Percentiles rank a stretch among this genome's conserved stretches.
Evolutionary conservation across 768 basidiomycete species (phyloP).

Genomic region (Rhodotorula diobovata): DNA sequence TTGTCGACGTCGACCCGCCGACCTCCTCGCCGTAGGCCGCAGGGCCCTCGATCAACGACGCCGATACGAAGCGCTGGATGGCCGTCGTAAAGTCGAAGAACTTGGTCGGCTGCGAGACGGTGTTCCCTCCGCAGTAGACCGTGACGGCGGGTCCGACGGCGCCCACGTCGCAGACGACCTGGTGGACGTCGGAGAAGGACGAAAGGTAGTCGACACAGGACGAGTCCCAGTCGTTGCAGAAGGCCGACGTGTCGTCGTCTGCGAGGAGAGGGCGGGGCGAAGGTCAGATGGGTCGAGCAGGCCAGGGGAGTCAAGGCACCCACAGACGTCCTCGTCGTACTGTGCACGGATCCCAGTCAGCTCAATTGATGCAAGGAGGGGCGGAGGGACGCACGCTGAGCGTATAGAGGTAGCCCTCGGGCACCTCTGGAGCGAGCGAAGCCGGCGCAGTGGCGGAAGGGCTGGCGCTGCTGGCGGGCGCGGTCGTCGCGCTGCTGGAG

Average conservation of each 20-base stretch:
- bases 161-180: conserved; percentile 14
- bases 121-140: conserved; percentile 20
- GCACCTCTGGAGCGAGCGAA: background rate
- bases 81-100: conserved; percentile 19
- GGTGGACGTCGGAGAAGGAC: conserved; percentile 15
- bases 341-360: background rate
- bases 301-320: background rate
- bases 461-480: background rate
- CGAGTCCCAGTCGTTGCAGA: conserved; percentile 6
- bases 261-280: background rate
- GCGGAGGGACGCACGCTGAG: background rate
- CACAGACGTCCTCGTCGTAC: conserved; percentile 1
- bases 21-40: background rate
- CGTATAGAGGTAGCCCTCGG: background rate
- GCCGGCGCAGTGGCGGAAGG: background rate
- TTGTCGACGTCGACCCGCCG: background rate
- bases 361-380: fast-evolving
- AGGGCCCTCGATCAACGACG: conserved; percentile 4
- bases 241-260: background rate
- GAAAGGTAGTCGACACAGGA: conserved; percentile 18
- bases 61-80: conserved; percentile 15
- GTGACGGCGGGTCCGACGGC: background rate
- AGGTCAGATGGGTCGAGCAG: background rate
- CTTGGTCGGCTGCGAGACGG: conserved; percentile 1
- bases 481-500: background rate